phyloP scores from a whole-genome alignment of 805 yeast species.

The Tetrapisispora phaffii region DNA sequence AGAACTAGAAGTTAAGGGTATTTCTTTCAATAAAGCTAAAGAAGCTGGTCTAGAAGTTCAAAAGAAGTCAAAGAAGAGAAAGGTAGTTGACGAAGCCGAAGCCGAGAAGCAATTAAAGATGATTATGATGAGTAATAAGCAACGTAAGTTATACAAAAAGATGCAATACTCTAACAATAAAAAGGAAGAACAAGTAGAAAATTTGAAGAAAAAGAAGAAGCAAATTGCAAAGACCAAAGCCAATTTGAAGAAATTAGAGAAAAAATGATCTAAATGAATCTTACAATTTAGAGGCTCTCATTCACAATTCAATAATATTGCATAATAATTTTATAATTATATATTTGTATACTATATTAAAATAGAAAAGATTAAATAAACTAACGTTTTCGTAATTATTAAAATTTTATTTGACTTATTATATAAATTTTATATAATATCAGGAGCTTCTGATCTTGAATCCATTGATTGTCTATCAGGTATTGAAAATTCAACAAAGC shows the following conservation, averaged over 20 bases:
- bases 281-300: neutral
- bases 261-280: conserved; percentile 9
- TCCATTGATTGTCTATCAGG: conserved; percentile 81
- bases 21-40: conserved; percentile 54
- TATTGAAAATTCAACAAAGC: conserved; percentile 55
- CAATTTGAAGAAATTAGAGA: conserved; percentile 30
- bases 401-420: neutral
- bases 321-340: conserved; percentile 1
- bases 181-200: conserved; percentile 67
- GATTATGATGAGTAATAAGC: conserved; percentile 97
- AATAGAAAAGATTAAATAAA: neutral
- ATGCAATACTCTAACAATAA: conserved; percentile 86
- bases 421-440: conserved; percentile 3
- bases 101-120: conserved; percentile 85
- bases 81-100: conserved; percentile 39
- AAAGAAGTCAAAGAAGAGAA: conserved; percentile 31
- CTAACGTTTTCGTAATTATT: too few relatives aligned
- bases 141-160: conserved; percentile 85
- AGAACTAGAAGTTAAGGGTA: conserved; percentile 85
- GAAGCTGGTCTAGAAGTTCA: conserved; percentile 32
- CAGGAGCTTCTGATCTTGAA: conserved; percentile 41
- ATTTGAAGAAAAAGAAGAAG: conserved; percentile 57
- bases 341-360: conserved; percentile 3
- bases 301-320: conserved; percentile 1
- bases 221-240: conserved; percentile 57